phyloP scores from a whole-genome alignment of 2,329 filamentous ascomycete species.

The Beauveria sp. region DNA sequence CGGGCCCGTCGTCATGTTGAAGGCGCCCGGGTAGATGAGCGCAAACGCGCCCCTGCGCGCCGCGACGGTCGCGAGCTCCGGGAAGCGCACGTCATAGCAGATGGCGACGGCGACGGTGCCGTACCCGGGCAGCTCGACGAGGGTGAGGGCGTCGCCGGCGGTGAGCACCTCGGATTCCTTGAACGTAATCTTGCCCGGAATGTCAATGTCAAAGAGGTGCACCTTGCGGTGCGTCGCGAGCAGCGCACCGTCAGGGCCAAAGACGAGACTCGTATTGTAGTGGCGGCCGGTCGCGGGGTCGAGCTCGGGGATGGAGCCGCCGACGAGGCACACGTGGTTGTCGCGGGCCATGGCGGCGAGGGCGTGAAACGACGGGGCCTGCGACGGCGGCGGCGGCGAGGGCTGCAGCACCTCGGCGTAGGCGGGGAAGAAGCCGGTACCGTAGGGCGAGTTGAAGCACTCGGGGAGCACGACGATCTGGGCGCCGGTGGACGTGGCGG shows the following conservation, averaged over 20 bases:
- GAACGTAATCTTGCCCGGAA: constrained; percentile 90
- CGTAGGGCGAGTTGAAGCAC: constrained; percentile 98
- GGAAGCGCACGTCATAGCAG: constrained; percentile 97
- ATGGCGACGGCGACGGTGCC: constrained; percentile 84
- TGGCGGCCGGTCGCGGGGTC: constrained; percentile 52
- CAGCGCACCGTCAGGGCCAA: constrained; percentile 68
- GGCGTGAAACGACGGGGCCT: constrained; percentile 79
- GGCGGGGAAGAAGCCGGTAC: constrained; percentile 77
- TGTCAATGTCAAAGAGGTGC: constrained; percentile 96
- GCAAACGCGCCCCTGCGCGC: constrained; percentile 80
- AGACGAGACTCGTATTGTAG: constrained; percentile 87
- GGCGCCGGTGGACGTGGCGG: constrained; percentile 61
- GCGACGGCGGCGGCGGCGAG: constrained; percentile 59
- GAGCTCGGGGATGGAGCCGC: constrained; percentile 86
- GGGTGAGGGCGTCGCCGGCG: constrained; percentile 75
- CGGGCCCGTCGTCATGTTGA: constrained; percentile 88
- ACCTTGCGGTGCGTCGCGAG: constrained; percentile 89
- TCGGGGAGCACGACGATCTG: constrained; percentile 88
- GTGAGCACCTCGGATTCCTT: constrained; percentile 82
- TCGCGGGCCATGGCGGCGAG: constrained; percentile 73
- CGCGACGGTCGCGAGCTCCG: constrained; percentile 83
- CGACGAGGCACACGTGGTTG: constrained; percentile 72
- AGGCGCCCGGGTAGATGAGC: constrained; percentile 90
- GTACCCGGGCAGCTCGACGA: constrained; percentile 82
- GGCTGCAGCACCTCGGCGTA: constrained; percentile 86